phyloP scores from a whole-genome alignment of 495 filamentous ascomycete genomes.

The Xylaria intraflava region DNA sequence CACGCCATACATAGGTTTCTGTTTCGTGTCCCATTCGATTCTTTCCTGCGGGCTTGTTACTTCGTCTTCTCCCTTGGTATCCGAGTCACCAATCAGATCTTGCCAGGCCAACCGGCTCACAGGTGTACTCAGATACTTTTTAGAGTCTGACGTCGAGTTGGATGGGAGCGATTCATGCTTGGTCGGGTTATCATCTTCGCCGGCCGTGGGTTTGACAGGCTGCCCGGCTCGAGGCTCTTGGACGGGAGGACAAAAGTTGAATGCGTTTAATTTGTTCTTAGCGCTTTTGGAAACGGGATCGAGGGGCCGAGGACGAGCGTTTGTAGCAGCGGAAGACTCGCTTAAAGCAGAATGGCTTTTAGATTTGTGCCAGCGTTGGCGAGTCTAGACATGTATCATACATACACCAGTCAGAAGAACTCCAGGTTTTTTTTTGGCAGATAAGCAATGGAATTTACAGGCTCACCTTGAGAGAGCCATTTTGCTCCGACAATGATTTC shows the following conservation, averaged over 20 bases:
- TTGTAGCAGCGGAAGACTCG: conserved; percentile 12
- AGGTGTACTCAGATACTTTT: conserved; percentile 60
- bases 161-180: conserved; percentile 11
- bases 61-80: conserved; percentile 33
- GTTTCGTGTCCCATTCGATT: conserved; percentile 35
- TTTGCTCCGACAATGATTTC: conserved; percentile 47
- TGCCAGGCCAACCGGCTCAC: conserved; percentile 66
- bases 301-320: conserved; percentile 19
- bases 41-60: conserved; percentile 42
- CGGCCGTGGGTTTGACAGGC: conserved; percentile 2
- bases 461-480: conserved; percentile 23
- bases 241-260: conserved; percentile 32
- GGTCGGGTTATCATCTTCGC: conserved; percentile 12
- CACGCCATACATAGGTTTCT: conserved; percentile 27
- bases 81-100: conserved; percentile 70
- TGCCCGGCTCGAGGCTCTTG: conserved; percentile 11
- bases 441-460: not conserved
- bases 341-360: conserved; percentile 38
- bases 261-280: conserved; percentile 45
- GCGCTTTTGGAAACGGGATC: conserved; percentile 42
- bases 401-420: not conserved
- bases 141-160: conserved; percentile 22
- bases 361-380: conserved; percentile 44
- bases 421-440: not conserved
- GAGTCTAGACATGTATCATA: conserved; percentile 16